Evolutionary conservation across 2,329 filamentous ascomycete species (phyloP).

Genomic region (Bipolaris victoriae): DNA sequence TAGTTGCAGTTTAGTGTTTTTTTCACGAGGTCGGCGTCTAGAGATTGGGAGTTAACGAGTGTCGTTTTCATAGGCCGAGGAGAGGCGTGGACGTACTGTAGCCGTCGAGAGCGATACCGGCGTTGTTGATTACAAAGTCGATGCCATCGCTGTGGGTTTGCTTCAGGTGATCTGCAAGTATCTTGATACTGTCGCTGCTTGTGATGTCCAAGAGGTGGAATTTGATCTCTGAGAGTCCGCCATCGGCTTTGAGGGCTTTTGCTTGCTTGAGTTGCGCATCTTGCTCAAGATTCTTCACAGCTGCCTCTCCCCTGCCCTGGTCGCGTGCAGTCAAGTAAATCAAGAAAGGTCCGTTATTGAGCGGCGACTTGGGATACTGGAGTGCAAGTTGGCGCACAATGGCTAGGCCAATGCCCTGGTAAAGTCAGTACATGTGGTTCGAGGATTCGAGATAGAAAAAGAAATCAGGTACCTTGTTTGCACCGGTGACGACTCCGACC

Average conservation of each 20-base stretch:
- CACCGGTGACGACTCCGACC: slow-evolving; percentile 61
- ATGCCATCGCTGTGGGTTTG: slow-evolving; percentile 56
- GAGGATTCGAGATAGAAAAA: background rate
- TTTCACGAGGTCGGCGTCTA: slow-evolving; percentile 56
- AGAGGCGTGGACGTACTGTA: slow-evolving; percentile 45
- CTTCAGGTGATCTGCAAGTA: slow-evolving; percentile 52
- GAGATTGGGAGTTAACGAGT: background rate
- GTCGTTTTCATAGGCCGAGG: too few relatives aligned
- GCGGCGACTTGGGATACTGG: slow-evolving; percentile 58
- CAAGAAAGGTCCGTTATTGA: slow-evolving; percentile 56
- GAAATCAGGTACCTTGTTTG: slow-evolving; percentile 54
- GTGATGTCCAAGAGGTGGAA: slow-evolving; percentile 59
- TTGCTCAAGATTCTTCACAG: slow-evolving; percentile 51
- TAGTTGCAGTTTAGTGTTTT: slow-evolving; percentile 60
- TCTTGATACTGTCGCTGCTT: slow-evolving; percentile 52
- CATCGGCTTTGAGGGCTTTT: slow-evolving; percentile 51
- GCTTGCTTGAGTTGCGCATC: slow-evolving; percentile 56
- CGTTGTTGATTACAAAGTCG: slow-evolving; percentile 63
- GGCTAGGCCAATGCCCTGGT: slow-evolving; percentile 54
- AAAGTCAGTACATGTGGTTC: slow-evolving; percentile 10
- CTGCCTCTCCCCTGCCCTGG: slow-evolving; percentile 54
- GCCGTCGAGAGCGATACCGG: slow-evolving; percentile 56
- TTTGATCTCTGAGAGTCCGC: slow-evolving; percentile 53
- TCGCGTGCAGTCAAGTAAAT: slow-evolving; percentile 63
- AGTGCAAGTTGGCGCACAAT: slow-evolving; percentile 62